Evolutionary conservation across 1,284 basidiomycete species (phyloP), one percentile per base, ranked within the genome.

Genomic region (Stygiomarasmius scandens): DNA sequence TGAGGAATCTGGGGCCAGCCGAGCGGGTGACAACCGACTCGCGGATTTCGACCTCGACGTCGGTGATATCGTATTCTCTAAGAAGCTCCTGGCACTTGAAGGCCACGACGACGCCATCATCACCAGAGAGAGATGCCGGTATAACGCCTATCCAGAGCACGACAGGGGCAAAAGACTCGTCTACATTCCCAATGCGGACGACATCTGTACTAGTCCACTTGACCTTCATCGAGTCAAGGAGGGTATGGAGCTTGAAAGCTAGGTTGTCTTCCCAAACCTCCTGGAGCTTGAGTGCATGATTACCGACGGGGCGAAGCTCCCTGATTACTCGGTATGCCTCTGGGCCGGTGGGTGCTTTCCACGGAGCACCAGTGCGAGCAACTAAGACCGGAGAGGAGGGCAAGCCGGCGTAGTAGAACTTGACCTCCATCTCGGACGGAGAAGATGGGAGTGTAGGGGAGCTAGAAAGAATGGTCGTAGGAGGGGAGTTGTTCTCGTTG

Each of bases 1-100:
- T 5, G 47, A 69, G 64, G 54, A 76, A 65, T 61, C 58, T 51
- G 22, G 67, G 65, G 57, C 69, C 66, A 23, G 58, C 66, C 14
- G 55, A 68, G 34, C 62, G 63, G n/a, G 34, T 65, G 47, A 63
- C 61, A 27, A 67, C 38, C 1, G 68, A 71, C 56, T 75, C 71
- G 20, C 72, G 68, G 44, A 67, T 65, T 52, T 67, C 69, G 44
- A 77, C 65, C 16, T 74, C 62, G 52, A 74, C 65, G 36, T 67
- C 65, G 48, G 46, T 34, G 52, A 72, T 64, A n/a, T 49, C 54
- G 56, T 60, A 12, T 2, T 59, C 43, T 0, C 49, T 12, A 24
- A 74, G 69, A 49, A 73, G 57, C 12, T 50, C 14, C 24, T 58
- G 48, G 65, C 67, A 70, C 10, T 63, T 23, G 14, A 55, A 51